A percentile compares a stretch with the other conserved stretches of the same genome.
Evolutionary conservation across 176 grass and related monocot species (phyloP).

Genomic region (Zoysia pacifica): DNA sequence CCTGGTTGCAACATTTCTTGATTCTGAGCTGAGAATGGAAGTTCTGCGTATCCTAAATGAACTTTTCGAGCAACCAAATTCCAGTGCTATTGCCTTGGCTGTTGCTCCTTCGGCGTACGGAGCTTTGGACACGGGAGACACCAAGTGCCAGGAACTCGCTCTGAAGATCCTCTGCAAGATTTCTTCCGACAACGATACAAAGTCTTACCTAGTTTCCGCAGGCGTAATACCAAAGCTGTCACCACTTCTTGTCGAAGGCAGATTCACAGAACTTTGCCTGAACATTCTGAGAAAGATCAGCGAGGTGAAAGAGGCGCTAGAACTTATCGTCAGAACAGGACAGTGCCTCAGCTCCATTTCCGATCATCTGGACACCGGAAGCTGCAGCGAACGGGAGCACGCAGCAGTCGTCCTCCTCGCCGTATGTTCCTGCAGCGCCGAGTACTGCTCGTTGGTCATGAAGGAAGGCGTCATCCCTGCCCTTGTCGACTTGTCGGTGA

Average conservation of each 20-base stretch:
- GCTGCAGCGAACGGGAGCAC: constrained; percentile 60
- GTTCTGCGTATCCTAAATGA: constrained; percentile 61
- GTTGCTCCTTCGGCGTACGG: constrained; percentile 49
- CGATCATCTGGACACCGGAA: constrained; percentile 74
- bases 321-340: constrained; percentile 49
- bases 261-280: constrained; percentile 54
- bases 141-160: constrained; percentile 47
- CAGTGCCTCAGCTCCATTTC: constrained; percentile 61
- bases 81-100: constrained; percentile 45
- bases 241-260: constrained; percentile 59
- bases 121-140: constrained; percentile 54
- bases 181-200: constrained; percentile 50
- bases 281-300: constrained; percentile 65
- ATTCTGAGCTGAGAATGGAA: constrained; percentile 58
- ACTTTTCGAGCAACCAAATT: constrained; percentile 44
- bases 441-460: constrained; percentile 70
- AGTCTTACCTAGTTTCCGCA: constrained; percentile 54
- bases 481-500: constrained; percentile 76
- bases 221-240: constrained; percentile 64
- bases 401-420: constrained; percentile 61
- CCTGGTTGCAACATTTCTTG: constrained; percentile 61
- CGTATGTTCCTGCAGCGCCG: constrained; percentile 56
- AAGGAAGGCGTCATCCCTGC: constrained; percentile 94
- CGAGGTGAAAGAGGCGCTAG: constrained; percentile 49
- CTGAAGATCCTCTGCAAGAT: constrained; percentile 66